Conservation (phyloP, 768 basidiomycete species). For the Aureoboletus auriporus region DNA sequence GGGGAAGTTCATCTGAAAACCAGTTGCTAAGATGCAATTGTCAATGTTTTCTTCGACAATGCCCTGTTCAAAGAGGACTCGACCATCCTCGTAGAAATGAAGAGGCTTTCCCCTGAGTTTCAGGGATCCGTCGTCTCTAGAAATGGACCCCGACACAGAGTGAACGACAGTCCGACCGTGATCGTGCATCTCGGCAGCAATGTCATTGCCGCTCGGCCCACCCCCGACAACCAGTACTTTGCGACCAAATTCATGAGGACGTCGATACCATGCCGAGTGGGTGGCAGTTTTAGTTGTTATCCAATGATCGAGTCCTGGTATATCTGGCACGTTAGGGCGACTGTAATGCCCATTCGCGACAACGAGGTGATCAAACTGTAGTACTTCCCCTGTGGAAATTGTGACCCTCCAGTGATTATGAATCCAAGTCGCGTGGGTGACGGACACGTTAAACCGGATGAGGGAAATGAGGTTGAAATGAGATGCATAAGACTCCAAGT, state of each 20-base stretch:
- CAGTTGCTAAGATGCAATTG: conserved; percentile 71
- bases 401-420: conserved; percentile 47
- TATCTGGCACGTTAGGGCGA: conserved; percentile 56
- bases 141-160: conserved; percentile 40
- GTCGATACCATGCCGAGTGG: conserved; percentile 70
- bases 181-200: conserved; percentile 53
- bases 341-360: conserved; percentile 77
- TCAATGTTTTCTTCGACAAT: conserved; percentile 51
- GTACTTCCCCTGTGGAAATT: conserved; percentile 33
- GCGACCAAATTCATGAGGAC: conserved; percentile 37
- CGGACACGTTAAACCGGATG: conserved; percentile 60
- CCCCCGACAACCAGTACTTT: conserved; percentile 45
- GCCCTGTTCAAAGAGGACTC: conserved; percentile 58
- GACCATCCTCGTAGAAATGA: conserved; percentile 39
- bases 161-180: conserved; percentile 48
- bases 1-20: conserved; percentile 62
- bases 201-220: conserved; percentile 70
- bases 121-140: conserved; percentile 32
- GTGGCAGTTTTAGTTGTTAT: conserved; percentile 44
- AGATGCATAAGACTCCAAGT: conserved; percentile 62
- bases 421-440: conserved; percentile 44
- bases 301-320: conserved; percentile 62
- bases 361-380: conserved; percentile 59
- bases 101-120: conserved; percentile 41
- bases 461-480: conserved; percentile 57